Base-by-base conservation (phyloP, 441 rosid species). In the Eutrema salsugineum region DNA sequence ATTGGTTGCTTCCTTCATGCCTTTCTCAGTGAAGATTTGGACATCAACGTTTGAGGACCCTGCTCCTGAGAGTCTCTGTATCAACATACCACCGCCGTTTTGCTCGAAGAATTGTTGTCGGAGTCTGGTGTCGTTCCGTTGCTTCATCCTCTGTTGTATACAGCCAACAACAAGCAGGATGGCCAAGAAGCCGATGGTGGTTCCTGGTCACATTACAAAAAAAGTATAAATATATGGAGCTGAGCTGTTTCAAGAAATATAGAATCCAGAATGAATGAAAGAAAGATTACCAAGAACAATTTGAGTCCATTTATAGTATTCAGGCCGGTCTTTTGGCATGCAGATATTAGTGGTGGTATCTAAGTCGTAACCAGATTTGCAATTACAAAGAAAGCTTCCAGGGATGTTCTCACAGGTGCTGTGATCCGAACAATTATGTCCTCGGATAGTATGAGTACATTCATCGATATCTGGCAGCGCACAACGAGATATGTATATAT, bases 1-100 rank as follows among this genome's bases (percentile, higher is more conserved):
- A 15, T 33, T 35, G 0, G 78, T 74, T 9, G 78, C 63, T 33
- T 1, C 5, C 14, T 67, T 51, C 63, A 74, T 66, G 22, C 14
- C 8, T 61, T 60, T 57, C 7, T 59, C 73, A 9, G 73, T 66
- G 56, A 74, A 74, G 0, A 74, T 60, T 24, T 60, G 3, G 39
- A 68, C 22, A 42, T 67, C 55, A 43, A 28, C 24, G 17, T 53
- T 42, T 0, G 73, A 50, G 4, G 49, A 4, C 38, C 50, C 73
- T 67, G 63, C 27, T 51, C 43, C 33, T n/a, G 73, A 74, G 19
- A 74, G 68, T 74, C 57, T 1, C 1, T 22, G 55, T 14, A 10
- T 24, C 53, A 74, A 74, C 49, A 67, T 22, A 28, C 20, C 48
- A 0, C 78, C 73, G 0, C 78, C 78, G 10, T 74, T 74, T 67